phyloP scores from a whole-genome alignment of 306 rosid genomes.

The Trifolium pratense region DNA sequence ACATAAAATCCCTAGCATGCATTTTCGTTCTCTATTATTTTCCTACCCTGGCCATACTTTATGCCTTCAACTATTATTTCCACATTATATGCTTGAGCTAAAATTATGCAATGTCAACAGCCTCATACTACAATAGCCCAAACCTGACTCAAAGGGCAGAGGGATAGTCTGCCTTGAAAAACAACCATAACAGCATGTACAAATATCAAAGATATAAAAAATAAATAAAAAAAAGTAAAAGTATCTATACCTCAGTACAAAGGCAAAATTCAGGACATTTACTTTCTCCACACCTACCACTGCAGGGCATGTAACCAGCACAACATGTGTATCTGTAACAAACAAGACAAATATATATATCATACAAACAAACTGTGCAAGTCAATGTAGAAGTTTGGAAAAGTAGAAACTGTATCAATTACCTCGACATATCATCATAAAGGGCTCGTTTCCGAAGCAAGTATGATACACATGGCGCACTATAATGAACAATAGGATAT shows the following conservation, averaged over 20 bases:
- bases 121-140: neutral
- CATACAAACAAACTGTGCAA: constrained; percentile 5
- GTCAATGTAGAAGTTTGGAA: constrained; percentile 1
- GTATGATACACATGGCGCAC: constrained; percentile 91
- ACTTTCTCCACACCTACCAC: constrained; percentile 57
- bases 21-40: neutral
- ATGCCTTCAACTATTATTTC: constrained; percentile 21
- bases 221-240: neutral
- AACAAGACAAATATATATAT: constrained; percentile 26
- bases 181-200: constrained; percentile 20
- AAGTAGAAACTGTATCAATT: constrained; percentile 32
- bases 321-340: constrained; percentile 77
- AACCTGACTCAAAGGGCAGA: constrained; percentile 4
- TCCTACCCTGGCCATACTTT: neutral
- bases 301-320: constrained; percentile 96
- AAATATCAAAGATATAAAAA: constrained; percentile 2
- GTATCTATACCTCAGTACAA: constrained; percentile 71
- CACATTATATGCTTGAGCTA: constrained; percentile 19
- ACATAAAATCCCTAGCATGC: constrained; percentile 7
- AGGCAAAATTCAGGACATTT: constrained; percentile 90
- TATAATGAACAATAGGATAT: constrained; percentile 43
- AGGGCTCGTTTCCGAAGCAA: constrained; percentile 88
- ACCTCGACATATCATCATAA: constrained; percentile 91
- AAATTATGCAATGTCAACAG: constrained; percentile 21
- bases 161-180: neutral